Conservation (phyloP, 371 early-diverging fungal genomes). For the Syncephalis fuscata region DNA sequence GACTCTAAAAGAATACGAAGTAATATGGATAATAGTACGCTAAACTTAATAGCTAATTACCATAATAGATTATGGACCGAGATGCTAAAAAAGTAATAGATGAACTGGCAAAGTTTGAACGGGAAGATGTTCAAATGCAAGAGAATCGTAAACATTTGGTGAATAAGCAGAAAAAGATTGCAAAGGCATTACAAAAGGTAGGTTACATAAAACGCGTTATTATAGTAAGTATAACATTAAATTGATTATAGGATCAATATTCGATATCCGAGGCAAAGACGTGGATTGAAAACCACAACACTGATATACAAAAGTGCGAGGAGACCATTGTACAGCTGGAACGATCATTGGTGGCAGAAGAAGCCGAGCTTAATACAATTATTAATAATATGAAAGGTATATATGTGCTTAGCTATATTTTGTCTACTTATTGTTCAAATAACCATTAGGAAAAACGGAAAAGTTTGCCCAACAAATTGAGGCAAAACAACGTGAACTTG, state of each 20-base stretch:
- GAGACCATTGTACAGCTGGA: constrained; percentile 42
- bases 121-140: constrained; percentile 54
- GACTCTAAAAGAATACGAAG: constrained; percentile 41
- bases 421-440: background rate
- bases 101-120: constrained; percentile 55
- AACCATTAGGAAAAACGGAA: constrained; percentile 46
- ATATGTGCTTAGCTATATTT: background rate
- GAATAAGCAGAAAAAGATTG: constrained; percentile 49
- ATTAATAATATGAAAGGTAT: constrained; percentile 55
- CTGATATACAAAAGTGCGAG: constrained; percentile 27
- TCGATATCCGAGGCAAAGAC: constrained; percentile 7
- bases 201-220: background rate
- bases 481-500: constrained; percentile 56
- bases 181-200: constrained; percentile 39
- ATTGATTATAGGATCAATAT: background rate
- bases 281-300: constrained; percentile 30
- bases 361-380: constrained; percentile 55
- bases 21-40: constrained; percentile 11
- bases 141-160: constrained; percentile 66
- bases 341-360: constrained; percentile 39
- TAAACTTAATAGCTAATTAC: too few relatives aligned
- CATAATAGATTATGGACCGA: constrained; percentile 11
- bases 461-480: constrained; percentile 49
- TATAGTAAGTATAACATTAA: background rate
- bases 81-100: constrained; percentile 30